These are phyloP conservation scores for Neocallimastix lanati DNA, from an alignment of 192 early-diverging fungal species.

Conservation along the genomic window DNA sequence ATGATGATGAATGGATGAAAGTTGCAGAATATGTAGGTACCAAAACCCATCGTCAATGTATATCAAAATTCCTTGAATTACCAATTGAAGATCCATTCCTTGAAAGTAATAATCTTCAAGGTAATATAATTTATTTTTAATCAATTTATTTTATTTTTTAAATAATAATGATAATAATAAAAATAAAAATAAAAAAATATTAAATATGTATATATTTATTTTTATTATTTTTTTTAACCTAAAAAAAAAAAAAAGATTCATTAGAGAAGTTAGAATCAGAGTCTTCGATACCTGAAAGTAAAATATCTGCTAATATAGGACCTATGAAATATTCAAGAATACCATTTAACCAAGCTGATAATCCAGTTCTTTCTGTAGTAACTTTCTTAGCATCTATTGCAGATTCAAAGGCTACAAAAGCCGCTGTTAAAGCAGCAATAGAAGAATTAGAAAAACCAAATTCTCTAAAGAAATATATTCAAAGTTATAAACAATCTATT, in stretches of 20 bases:
- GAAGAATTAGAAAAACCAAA: slow-evolving; percentile 27
- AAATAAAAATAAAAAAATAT: too few species aligned
- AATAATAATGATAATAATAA: too few species aligned
- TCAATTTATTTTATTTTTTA: too few species aligned
- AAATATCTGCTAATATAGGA: slow-evolving; percentile 14
- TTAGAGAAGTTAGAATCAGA: not conserved
- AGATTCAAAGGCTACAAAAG: slow-evolving; percentile 67
- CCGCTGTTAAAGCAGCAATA: slow-evolving; percentile 70
- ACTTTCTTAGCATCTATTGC: slow-evolving; percentile 75
- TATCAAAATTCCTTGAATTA: slow-evolving; percentile 46
- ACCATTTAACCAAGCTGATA: slow-evolving; percentile 67
- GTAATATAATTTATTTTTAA: too few species aligned
- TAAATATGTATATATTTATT: too few species aligned
- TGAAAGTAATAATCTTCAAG: slow-evolving; percentile 5
- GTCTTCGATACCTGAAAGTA: not conserved
- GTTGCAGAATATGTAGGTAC: slow-evolving; percentile 87
- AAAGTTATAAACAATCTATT: not conserved
- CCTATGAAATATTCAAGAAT: slow-evolving; percentile 44
- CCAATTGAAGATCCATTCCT: slow-evolving; percentile 6
- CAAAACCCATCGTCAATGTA: slow-evolving; percentile 72
- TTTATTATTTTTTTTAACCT: too few species aligned
- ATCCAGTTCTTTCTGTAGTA: slow-evolving; percentile 78
- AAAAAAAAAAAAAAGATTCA: not conserved
- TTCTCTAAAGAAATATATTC: not conserved
- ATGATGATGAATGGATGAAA: slow-evolving; percentile 82